Evolutionary conservation across 768 basidiomycete genomes (phyloP).

Genomic region (Thelephora ganbajun): DNA sequence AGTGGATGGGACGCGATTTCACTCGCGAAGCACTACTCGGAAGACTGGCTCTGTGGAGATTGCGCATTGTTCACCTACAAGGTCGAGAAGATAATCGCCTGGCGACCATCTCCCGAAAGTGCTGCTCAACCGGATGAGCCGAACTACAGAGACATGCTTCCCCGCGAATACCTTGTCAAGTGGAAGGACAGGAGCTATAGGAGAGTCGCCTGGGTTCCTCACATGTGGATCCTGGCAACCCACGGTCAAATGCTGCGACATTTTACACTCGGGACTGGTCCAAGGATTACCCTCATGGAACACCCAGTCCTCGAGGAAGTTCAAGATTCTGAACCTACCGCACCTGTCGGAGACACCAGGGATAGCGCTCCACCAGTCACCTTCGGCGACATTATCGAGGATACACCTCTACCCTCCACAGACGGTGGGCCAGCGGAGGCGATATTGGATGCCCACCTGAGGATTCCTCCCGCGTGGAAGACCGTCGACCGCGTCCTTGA

Average conservation of each 20-base stretch:
- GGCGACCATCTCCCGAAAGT: slow-evolving; percentile 68
- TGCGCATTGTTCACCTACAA: slow-evolving; percentile 58
- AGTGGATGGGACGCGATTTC: slow-evolving; percentile 20
- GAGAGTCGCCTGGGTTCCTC: slow-evolving; percentile 79
- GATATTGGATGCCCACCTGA: slow-evolving; percentile 53
- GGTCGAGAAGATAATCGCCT: slow-evolving; percentile 81
- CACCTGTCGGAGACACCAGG: slow-evolving; percentile 10
- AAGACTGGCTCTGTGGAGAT: slow-evolving; percentile 59
- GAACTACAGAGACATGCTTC: slow-evolving; percentile 45
- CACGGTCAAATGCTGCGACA: slow-evolving; percentile 54
- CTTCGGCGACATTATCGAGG: slow-evolving; percentile 20
- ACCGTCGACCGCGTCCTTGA: slow-evolving; percentile 89
- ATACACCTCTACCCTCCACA: slow-evolving; percentile 21
- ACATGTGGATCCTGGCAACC: slow-evolving; percentile 77
- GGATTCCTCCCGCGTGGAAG: slow-evolving; percentile 73
- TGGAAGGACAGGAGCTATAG: slow-evolving; percentile 74
- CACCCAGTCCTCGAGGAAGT: slow-evolving; percentile 24
- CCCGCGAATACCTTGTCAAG: slow-evolving; percentile 90
- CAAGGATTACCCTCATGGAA: slow-evolving; percentile 46
- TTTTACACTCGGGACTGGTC: slow-evolving; percentile 55
- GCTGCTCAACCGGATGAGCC: slow-evolving; percentile 44
- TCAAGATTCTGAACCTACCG: slow-evolving; percentile 15
- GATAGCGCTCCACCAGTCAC: slow-evolving; percentile 24
- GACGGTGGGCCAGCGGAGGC: slow-evolving; percentile 21
- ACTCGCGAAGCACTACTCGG: slow-evolving; percentile 52